Percentiles rank a stretch among this genome's conserved stretches.
These are phyloP conservation scores for Talaromyces sp. DNA, from an alignment of 2,329 filamentous ascomycete species.

Conservation along the genomic window DNA sequence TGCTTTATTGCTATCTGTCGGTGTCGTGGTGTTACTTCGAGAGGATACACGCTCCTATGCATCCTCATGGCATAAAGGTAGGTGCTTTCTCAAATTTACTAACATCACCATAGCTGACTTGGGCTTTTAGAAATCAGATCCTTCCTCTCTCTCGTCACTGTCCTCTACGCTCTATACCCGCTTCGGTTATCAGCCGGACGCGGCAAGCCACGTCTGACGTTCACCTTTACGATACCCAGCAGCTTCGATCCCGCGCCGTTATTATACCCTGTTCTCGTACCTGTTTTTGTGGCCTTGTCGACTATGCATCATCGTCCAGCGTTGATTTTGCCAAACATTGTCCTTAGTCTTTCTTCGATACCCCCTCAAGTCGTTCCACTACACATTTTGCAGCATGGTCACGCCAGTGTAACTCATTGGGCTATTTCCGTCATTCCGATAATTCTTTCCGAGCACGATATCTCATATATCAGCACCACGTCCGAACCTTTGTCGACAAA, in stretches of 20 bases:
- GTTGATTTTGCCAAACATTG: conserved; percentile 72
- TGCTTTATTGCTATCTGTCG: conserved; percentile 54
- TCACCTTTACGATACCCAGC: conserved; percentile 63
- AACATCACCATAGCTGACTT: not conserved
- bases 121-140: conserved; percentile 36
- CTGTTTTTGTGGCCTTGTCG: conserved; percentile 73
- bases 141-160: conserved; percentile 32
- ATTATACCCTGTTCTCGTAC: conserved; percentile 78
- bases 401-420: conserved; percentile 73
- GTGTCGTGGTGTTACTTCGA: conserved; percentile 43
- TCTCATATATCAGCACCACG: conserved; percentile 35
- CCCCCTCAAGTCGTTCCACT: conserved; percentile 71
- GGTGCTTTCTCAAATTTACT: not conserved
- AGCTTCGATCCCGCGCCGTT: conserved; percentile 89
- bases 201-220: conserved; percentile 35
- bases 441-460: conserved; percentile 48
- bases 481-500: conserved; percentile 33
- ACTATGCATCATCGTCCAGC: conserved; percentile 62
- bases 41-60: conserved; percentile 33
- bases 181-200: conserved; percentile 49
- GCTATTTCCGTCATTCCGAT: conserved; percentile 69
- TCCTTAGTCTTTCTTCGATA: conserved; percentile 76
- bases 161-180: conserved; percentile 54
- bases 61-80: conserved; percentile 42
- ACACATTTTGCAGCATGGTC: conserved; percentile 53